Base-by-base conservation (phyloP, 2,329 filamentous ascomycete species). In the Apiospora sp. region DNA sequence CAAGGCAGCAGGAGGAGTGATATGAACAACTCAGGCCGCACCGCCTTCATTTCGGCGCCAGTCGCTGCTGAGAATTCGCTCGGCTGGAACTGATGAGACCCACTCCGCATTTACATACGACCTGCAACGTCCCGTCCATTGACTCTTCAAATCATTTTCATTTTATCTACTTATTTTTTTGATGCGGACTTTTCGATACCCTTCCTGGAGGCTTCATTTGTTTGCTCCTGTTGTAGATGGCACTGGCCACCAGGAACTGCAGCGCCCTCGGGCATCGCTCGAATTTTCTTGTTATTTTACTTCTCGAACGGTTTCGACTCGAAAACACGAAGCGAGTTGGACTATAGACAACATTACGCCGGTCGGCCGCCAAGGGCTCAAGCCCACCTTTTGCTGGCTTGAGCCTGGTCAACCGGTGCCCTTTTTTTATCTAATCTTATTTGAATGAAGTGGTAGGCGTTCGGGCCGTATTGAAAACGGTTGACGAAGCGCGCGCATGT, bases 11-110 rank as follows among this genome's bases (percentile, higher is more conserved):
- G 92, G 74, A 83, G 85, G 72, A 87, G 87, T 77, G 87, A 85
- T 71, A 86, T 84, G 81, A 84, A 84, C 77, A 86, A 86, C 82
- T 90, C 88, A 51, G 87, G 83, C 30, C 86, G 89, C 68, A 90
- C 88, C 4, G 87, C 88, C 61, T 87, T 92, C 83, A 98, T 98
- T 81, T 97, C 94, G 74, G 94, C 94, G 46, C 95, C 95, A 4
- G 93, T 98, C 75, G 95, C 95, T 82, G 93, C 95, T 4, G 95
- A 97, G 86, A 98, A 98, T 88, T 97, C 94, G 70, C 89, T 98
- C 76, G 95, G 95, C 79, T 98, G 95, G 95, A 97, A 97, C 86
- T 98, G 88, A 91, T 69, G 67, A 70, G 49, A 70, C n/a, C 34
- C 16, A 37, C 37, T 44, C 37, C 34, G 44, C 67, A 34, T 30